Base-by-base conservation (phyloP, 2,329 filamentous ascomycete species). In the Escovopsis sp. region DNA sequence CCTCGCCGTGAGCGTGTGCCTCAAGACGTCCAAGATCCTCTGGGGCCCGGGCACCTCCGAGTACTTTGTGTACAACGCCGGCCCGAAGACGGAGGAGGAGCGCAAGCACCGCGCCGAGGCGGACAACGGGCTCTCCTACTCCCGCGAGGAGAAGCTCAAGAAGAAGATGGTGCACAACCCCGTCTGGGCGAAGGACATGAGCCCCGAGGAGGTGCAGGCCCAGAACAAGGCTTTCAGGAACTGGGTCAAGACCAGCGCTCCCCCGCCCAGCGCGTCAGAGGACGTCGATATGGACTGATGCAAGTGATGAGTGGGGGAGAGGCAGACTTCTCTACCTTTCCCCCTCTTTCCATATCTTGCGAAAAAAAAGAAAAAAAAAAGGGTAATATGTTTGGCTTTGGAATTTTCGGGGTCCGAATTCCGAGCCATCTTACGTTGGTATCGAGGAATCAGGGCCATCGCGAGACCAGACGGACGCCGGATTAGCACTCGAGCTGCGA, bases 91-190 rank as follows among this genome's bases (percentile, higher is more conserved):
- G 15, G 73, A 78, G 49, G 82, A 87, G 55, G 78, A 80, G 53
- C 73, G 72, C 28, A 64, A 67, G 45, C 55, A 62, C 26, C 60
- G 63, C 6, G 62, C 63, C 26, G 66, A 73, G 53, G 62, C 67
- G 51, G 59, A 84, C 66, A 72, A 73, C 57, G 59, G 61, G 6
- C 51, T 67, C 12, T 62, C 58, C 39, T 75, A 81, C 46, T 75
- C 82, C 62, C 82, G 85, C 23, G 72, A 84, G 48, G 68, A 68
- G 51, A 83, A 77, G 59, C 65, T 88, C 56, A 73, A 75, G 48
- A 82, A 91, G 70, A 91, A 89, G 69, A 69, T 86, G 60, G 77
- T 93, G 48, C 81, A 81, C 63, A 83, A 88, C 69, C 80, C 81
- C 46, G 74, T 84, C 48, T 89, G 87, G 63, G 70, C 93, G 59